phyloP scores from a whole-genome alignment of 139 green algal genomes.

The Asterochloris sp. region DNA sequence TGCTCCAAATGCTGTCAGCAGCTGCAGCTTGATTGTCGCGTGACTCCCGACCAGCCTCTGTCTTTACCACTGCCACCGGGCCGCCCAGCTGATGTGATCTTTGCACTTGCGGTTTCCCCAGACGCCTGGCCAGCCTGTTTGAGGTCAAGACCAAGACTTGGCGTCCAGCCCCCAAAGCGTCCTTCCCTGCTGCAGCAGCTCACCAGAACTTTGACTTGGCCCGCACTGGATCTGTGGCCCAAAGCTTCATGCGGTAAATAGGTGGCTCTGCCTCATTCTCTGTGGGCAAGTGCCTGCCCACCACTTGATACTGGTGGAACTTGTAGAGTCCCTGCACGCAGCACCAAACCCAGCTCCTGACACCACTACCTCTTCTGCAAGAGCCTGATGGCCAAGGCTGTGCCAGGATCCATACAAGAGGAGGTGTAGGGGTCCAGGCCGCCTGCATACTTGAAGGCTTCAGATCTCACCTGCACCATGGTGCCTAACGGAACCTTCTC shows the following conservation, averaged over 20 bases:
- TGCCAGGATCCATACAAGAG: not conserved
- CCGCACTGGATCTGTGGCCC: constrained; percentile 86
- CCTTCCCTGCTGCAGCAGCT: constrained; percentile 5
- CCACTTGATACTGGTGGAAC: constrained; percentile 99
- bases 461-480: constrained; percentile 35
- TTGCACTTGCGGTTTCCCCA: no score
- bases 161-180: no score
- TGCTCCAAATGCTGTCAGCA: no score
- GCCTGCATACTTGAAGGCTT: not conserved
- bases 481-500: constrained; percentile 21
- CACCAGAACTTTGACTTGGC: constrained; percentile 99
- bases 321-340: constrained; percentile 73
- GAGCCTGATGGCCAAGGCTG: not conserved
- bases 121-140: no score
- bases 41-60: no score
- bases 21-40: no score
- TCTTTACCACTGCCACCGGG: no score
- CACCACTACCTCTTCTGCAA: constrained; percentile 1
- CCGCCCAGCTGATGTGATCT: no score
- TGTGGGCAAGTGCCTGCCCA: constrained; percentile 94
- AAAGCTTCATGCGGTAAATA: constrained; percentile 99
- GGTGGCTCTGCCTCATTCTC: constrained; percentile 80
- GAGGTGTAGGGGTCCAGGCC: no score
- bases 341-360: not conserved
- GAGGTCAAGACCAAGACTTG: no score